Percentiles rank a stretch among this genome's conserved stretches.
Conservation (phyloP, 768 basidiomycete genomes). For the Fomitopsis pulvina region DNA sequence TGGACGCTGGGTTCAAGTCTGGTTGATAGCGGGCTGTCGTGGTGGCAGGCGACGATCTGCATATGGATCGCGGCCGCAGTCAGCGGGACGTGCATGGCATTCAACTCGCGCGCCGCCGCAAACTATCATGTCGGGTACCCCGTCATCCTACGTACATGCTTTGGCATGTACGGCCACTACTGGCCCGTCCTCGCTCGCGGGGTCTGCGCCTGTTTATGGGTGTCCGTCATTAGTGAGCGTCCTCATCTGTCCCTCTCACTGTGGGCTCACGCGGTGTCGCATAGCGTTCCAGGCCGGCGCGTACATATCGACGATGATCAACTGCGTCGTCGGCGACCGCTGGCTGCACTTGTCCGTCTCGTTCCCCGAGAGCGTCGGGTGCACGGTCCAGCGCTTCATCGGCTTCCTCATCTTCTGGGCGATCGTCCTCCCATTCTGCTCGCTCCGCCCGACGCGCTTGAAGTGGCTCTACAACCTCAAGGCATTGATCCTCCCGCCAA, state of each 20-base stretch:
- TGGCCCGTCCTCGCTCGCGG: slow-evolving; percentile 15
- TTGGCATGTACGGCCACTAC: slow-evolving; percentile 17
- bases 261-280: neutral
- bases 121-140: slow-evolving; percentile 17
- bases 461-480: slow-evolving; percentile 15
- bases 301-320: slow-evolving; percentile 12
- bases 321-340: slow-evolving; percentile 11
- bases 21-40: slow-evolving; percentile 12
- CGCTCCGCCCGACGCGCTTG: slow-evolving; percentile 9
- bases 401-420: slow-evolving; percentile 15
- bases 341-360: slow-evolving; percentile 11
- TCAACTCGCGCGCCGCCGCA: slow-evolving; percentile 14
- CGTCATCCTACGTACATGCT: slow-evolving; percentile 14
- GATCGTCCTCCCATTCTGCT: slow-evolving; percentile 14
- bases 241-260: neutral
- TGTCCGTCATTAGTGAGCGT: slow-evolving; percentile 11
- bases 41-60: slow-evolving; percentile 16
- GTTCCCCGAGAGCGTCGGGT: slow-evolving; percentile 11
- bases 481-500: slow-evolving; percentile 12
- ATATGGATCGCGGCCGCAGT: slow-evolving; percentile 15
- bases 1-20: slow-evolving; percentile 16
- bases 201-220: slow-evolving; percentile 13
- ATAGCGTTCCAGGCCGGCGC: slow-evolving; percentile 14
- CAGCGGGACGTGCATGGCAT: slow-evolving; percentile 11
- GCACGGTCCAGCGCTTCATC: slow-evolving; percentile 13